phyloP scores from a whole-genome alignment of 768 basidiomycete species.

The Kwoniella newhampshirensis region DNA sequence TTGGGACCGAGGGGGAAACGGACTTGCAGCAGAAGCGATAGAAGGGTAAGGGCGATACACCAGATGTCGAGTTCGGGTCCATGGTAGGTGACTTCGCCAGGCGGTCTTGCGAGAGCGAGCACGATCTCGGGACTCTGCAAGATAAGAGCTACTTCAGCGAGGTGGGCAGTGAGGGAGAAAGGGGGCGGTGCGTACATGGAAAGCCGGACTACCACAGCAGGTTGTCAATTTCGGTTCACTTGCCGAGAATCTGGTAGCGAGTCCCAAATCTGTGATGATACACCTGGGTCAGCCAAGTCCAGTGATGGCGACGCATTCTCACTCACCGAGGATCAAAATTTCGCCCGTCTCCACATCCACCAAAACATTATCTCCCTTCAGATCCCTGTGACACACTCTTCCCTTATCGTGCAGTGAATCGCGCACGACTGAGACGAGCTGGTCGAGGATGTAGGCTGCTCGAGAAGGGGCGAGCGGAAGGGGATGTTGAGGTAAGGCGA shows the following conservation, averaged over 20 bases:
- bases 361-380: conserved; percentile 53
- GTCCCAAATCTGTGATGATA: conserved; percentile 52
- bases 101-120: conserved; percentile 50
- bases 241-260: conserved; percentile 55
- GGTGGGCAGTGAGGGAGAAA: too few species aligned
- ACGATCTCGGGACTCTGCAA: conserved; percentile 55
- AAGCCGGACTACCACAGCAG: conserved; percentile 55
- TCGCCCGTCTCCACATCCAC: conserved; percentile 47
- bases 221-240: conserved; percentile 55
- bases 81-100: conserved; percentile 54
- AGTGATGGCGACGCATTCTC: background rate
- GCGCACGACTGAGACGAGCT: conserved; percentile 53
- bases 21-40: conserved; percentile 50
- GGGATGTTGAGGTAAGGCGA: conserved; percentile 41
- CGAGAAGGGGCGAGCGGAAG: conserved; percentile 34
- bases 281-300: background rate
- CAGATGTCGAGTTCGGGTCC: conserved; percentile 58
- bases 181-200: conserved; percentile 36
- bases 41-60: conserved; percentile 56
- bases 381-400: conserved; percentile 51
- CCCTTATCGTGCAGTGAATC: conserved; percentile 53
- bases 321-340: conserved; percentile 54
- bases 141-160: conserved; percentile 3
- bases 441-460: conserved; percentile 53
- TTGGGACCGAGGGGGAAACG: conserved; percentile 56